These are phyloP conservation scores for Fusarium sp. DNA, from an alignment of 2,329 filamentous ascomycete species.

Conservation along the genomic window DNA sequence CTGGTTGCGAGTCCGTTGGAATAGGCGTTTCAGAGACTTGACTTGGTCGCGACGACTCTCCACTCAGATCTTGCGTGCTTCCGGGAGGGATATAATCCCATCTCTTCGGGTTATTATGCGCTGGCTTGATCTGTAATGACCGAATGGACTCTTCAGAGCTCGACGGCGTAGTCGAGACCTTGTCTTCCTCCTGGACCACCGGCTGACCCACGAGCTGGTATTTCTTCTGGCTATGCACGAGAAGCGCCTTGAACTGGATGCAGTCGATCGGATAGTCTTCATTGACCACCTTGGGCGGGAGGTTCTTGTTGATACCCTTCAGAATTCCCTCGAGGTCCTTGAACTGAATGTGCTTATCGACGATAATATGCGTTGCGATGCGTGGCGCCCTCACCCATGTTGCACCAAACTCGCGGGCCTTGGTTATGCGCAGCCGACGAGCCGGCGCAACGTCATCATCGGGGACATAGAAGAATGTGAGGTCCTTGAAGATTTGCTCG, in stretches of 20 bases:
- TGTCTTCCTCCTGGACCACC: constrained; percentile 11
- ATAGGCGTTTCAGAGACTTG: constrained; percentile 31
- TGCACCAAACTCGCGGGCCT: constrained; percentile 80
- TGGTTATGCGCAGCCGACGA: constrained; percentile 78
- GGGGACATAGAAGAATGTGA: constrained; percentile 83
- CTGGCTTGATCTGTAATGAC: constrained; percentile 64
- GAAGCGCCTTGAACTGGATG: constrained; percentile 66
- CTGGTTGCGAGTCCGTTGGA: constrained; percentile 41
- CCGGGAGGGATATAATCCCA: constrained; percentile 54
- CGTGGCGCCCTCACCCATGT: constrained; percentile 71
- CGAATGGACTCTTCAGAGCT: constrained; percentile 39
- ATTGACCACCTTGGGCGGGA: constrained; percentile 67
- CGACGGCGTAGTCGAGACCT: background rate
- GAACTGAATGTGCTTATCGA: constrained; percentile 77
- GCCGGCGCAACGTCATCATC: constrained; percentile 78
- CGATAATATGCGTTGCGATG: constrained; percentile 80
- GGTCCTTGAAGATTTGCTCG: constrained; percentile 68
- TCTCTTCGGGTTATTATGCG: constrained; percentile 51
- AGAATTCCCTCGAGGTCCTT: constrained; percentile 68
- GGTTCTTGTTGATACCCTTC: constrained; percentile 28
- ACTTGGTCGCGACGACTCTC: constrained; percentile 46
- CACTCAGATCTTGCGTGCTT: constrained; percentile 52
- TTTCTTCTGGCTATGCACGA: constrained; percentile 68
- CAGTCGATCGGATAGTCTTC: constrained; percentile 78
- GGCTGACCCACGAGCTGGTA: constrained; percentile 69